Evolutionary conservation across 768 basidiomycete genomes (phyloP), one percentile per base, ranked within the genome.

Genomic region (Boletus subparvulus): DNA sequence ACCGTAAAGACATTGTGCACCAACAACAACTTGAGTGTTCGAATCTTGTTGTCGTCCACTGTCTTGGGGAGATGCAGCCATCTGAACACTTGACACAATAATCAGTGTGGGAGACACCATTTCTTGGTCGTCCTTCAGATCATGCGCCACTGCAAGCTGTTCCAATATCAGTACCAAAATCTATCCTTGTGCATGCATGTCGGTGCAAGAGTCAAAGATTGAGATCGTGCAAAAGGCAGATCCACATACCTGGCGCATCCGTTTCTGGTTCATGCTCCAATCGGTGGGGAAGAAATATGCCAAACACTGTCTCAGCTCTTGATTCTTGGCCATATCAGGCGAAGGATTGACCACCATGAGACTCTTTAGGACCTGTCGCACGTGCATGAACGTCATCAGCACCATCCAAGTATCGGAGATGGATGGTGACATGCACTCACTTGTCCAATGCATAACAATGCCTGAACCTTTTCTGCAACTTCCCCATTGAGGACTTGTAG

Each of bases 231-330:
- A 30, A 35, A 63, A 35, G 10, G 6, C 10, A 6, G 17, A 11
- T 9, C 35, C 12, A 32, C 16, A 6, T 37, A 67, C 78, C 78
- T 82, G 68, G 63, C 80, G 80, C 79, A 97, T 86, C n/a, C 81
- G 72, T 17, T 80, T 70, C 71, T 97, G 94, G 64, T 95, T 91
- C 21, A 63, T 63, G 7, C 81, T 69, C 0, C 90, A 90, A 66
- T 88, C 97, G 0, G 86, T 84, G 2, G 85, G 89, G 73, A 95
- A 86, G 78, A 96, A 96, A 69, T 88, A 90, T 4, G 87, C 81
- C 39, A 97, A 72, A 64, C 88, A 93, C 69, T 98, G 95, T 41
- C 92, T 81, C 17, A 98, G 77, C 53, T 88, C 83, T 57, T 91
- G 87, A 64, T 96, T 98, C 30, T 85, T 83, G 16, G 75, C 79